These are phyloP conservation scores for Phytopythium oedochilum DNA, from an alignment of 352 stramenopile species.

Conservation along the genomic window DNA sequence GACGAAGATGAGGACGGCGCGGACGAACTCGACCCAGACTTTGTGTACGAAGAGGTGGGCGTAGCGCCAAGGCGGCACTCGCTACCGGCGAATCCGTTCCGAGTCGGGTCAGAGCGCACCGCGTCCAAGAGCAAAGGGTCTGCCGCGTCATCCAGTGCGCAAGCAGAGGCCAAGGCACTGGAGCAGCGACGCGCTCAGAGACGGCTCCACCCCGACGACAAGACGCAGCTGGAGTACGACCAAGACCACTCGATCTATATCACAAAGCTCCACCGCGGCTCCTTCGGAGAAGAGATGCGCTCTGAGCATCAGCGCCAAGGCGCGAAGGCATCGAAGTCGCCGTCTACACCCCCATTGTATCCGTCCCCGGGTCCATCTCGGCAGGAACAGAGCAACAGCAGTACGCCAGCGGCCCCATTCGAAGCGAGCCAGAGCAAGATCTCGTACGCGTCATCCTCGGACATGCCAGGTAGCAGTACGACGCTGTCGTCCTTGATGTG, in stretches of 20 bases:
- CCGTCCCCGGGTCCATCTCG: not conserved
- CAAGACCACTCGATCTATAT: slow-evolving; percentile 7
- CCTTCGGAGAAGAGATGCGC: not conserved
- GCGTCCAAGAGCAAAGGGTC: not conserved
- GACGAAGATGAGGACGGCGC: slow-evolving; percentile 4
- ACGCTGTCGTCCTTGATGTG: not conserved
- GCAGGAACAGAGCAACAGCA: not conserved
- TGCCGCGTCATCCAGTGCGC: not conserved
- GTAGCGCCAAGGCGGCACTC: slow-evolving; percentile 8
- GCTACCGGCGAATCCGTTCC: slow-evolving; percentile 5
- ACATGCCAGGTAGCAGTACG: not conserved
- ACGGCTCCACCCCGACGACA: not conserved
- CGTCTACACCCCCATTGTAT: not conserved
- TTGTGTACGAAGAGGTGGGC: slow-evolving; percentile 33
- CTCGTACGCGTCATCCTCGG: not conserved
- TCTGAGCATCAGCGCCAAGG: not conserved
- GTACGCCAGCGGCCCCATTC: not conserved
- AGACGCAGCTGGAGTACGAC: slow-evolving; percentile 5
- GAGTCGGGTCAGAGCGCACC: not conserved
- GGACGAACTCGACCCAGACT: slow-evolving; percentile 25
- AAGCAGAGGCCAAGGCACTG: not conserved
- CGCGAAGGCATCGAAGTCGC: not conserved
- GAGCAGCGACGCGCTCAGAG: not conserved
- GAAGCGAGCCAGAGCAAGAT: not conserved
- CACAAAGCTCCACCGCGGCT: slow-evolving; percentile 4